These are phyloP conservation scores for Cordyceps tenuipes DNA, from an alignment of 2,329 filamentous ascomycete species.

Conservation along the genomic window DNA sequence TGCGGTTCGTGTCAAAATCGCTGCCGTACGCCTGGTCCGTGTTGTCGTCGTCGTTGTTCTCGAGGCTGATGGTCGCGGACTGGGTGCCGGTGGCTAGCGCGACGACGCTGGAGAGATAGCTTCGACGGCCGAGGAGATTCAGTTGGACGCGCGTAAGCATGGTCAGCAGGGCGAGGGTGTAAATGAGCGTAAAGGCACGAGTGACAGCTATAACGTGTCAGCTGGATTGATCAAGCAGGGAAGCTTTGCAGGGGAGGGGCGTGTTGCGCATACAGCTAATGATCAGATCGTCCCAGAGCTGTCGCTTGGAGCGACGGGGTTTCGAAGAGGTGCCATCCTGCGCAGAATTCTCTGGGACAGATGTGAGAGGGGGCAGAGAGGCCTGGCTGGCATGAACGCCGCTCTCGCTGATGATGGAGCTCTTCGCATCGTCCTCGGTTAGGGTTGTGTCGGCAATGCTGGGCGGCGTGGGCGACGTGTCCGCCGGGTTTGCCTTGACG, in stretches of 20 bases:
- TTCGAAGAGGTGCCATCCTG: constrained; percentile 37
- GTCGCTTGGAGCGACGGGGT: constrained; percentile 69
- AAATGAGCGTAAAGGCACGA: constrained; percentile 82
- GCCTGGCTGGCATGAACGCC: constrained; percentile 78
- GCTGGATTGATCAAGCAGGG: neutral
- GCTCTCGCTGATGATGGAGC: constrained; percentile 73
- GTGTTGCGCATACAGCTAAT: constrained; percentile 65
- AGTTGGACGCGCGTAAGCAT: constrained; percentile 92
- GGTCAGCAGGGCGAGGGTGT: constrained; percentile 80
- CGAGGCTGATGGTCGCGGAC: constrained; percentile 73
- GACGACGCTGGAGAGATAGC: constrained; percentile 92
- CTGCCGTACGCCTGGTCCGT: constrained; percentile 75
- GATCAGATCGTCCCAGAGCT: constrained; percentile 96
- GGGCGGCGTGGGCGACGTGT: constrained; percentile 46
- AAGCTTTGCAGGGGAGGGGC: neutral
- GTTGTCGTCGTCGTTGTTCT: constrained; percentile 88
- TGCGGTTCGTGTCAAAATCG: constrained; percentile 92
- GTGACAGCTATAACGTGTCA: constrained; percentile 60
- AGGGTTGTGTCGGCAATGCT: constrained; percentile 62
- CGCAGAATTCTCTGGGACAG: constrained; percentile 20
- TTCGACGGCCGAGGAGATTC: constrained; percentile 89
- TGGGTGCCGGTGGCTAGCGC: constrained; percentile 71
- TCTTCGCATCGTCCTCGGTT: constrained; percentile 73
- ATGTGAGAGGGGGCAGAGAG: constrained; percentile 40
- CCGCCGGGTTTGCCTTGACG: constrained; percentile 48